These are phyloP conservation scores for Phlyctochytrium planicorne DNA, from an alignment of 192 early-diverging fungal species.

Conservation along the genomic window DNA sequence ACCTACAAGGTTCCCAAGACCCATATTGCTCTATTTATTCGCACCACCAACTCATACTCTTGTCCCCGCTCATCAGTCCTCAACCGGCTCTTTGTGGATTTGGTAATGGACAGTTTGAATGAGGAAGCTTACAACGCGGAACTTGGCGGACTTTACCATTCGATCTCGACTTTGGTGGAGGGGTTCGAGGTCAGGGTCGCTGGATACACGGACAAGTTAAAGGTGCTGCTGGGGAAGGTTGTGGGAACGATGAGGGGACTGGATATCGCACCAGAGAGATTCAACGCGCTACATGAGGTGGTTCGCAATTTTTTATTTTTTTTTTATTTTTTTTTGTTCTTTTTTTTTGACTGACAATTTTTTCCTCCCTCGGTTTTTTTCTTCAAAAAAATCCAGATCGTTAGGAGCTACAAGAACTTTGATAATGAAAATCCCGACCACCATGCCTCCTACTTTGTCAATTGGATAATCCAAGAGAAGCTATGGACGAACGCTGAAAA, in stretches of 20 bases:
- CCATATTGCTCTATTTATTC: slow-evolving; percentile 65
- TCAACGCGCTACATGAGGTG: slow-evolving; percentile 74
- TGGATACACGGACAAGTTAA: slow-evolving; percentile 88
- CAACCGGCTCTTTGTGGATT: slow-evolving; percentile 66
- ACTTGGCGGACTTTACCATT: slow-evolving; percentile 78
- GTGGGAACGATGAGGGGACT: slow-evolving; percentile 66
- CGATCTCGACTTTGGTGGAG: slow-evolving; percentile 66
- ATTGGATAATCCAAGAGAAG: slow-evolving; percentile 70
- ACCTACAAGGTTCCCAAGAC: slow-evolving; percentile 86
- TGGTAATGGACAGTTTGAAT: slow-evolving; percentile 80
- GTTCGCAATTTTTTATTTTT: slow-evolving; percentile 15
- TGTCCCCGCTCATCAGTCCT: slow-evolving; percentile 70
- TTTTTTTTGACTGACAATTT: background rate
- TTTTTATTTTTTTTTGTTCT: background rate
- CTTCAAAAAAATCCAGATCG: slow-evolving; percentile 38
- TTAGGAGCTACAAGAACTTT: slow-evolving; percentile 74
- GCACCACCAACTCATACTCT: slow-evolving; percentile 69
- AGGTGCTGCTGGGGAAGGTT: slow-evolving; percentile 66
- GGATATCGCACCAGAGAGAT: slow-evolving; percentile 64
- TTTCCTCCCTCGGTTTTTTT: background rate
- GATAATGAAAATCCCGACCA: slow-evolving; percentile 73
- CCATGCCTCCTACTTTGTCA: slow-evolving; percentile 76
- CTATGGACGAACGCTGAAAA: slow-evolving; percentile 82
- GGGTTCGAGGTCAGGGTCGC: slow-evolving; percentile 64
- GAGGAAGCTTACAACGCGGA: slow-evolving; percentile 87